Percentiles rank a stretch among this genome's conserved stretches.
phyloP scores from a whole-genome alignment of 2,329 filamentous ascomycete genomes.

The Diaporthe nobilis region DNA sequence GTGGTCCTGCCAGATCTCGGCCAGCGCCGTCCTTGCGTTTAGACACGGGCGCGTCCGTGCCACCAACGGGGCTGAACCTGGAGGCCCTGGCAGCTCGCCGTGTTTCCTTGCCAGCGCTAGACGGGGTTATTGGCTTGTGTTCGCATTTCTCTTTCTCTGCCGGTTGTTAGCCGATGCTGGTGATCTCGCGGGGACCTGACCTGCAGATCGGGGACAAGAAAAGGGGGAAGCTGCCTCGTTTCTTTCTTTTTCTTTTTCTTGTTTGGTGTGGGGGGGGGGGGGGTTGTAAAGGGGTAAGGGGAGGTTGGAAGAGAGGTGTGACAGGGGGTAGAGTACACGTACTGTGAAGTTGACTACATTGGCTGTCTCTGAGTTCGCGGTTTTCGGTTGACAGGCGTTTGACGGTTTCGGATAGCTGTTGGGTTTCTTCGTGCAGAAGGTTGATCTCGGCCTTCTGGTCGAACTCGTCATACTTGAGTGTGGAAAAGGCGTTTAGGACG shows the following conservation, averaged over 20 bases:
- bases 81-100: constrained; percentile 1
- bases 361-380: background rate
- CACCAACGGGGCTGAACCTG: background rate
- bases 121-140: background rate
- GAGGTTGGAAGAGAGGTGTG: background rate
- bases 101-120: background rate
- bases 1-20: background rate
- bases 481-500: background rate
- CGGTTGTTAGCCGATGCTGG: background rate
- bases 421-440: background rate
- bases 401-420: background rate
- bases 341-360: background rate
- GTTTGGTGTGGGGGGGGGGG: too few species aligned
- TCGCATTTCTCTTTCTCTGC: background rate
- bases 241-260: too few species aligned
- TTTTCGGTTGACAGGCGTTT: background rate
- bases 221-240: background rate
- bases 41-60: background rate
- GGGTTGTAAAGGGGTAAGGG: background rate
- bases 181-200: too few species aligned
- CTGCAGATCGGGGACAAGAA: too few species aligned
- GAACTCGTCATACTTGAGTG: background rate
- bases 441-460: background rate
- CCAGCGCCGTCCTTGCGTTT: background rate
- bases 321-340: background rate